Evolutionary conservation across 305 asterid genomes (phyloP).

Genomic region (Fraxinus sp.): DNA sequence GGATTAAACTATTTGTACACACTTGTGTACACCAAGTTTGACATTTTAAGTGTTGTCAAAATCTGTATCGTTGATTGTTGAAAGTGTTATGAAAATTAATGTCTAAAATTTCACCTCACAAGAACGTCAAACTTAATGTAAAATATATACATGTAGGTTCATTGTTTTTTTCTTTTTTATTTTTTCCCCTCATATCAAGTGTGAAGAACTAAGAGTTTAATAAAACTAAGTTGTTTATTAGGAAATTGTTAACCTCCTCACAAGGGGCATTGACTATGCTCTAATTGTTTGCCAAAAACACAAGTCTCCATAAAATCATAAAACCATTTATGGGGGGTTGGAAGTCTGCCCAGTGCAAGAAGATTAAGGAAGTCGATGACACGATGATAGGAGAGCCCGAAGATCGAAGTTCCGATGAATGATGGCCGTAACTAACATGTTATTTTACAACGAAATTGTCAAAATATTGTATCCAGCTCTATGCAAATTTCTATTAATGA

Average conservation of each 20-base stretch:
- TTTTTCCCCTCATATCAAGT: not conserved
- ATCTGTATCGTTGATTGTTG: too few relatives aligned
- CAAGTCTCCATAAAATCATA: not conserved
- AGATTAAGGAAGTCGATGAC: not conserved
- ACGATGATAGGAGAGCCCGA: not conserved
- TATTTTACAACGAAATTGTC: not conserved
- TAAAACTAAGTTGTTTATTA: not conserved
- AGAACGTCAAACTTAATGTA: too few relatives aligned
- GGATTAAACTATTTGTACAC: too few relatives aligned
- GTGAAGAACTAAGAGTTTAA: not conserved
- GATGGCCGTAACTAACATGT: not conserved
- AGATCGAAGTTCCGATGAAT: not conserved
- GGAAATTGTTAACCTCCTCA: not conserved
- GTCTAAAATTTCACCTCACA: too few relatives aligned
- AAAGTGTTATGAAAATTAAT: too few relatives aligned
- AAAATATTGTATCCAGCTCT: not conserved
- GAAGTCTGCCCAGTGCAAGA: not conserved
- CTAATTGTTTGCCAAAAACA: not conserved
- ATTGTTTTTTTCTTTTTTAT: too few relatives aligned
- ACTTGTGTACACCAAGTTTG: too few relatives aligned
- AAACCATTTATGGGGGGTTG: not conserved
- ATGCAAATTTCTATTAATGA: not conserved
- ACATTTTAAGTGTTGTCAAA: too few relatives aligned
- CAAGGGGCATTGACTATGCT: not conserved
- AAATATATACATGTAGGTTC: too few relatives aligned